Evolutionary conservation across 345 rosid genomes (phyloP).

Genomic region (Populus alba): DNA sequence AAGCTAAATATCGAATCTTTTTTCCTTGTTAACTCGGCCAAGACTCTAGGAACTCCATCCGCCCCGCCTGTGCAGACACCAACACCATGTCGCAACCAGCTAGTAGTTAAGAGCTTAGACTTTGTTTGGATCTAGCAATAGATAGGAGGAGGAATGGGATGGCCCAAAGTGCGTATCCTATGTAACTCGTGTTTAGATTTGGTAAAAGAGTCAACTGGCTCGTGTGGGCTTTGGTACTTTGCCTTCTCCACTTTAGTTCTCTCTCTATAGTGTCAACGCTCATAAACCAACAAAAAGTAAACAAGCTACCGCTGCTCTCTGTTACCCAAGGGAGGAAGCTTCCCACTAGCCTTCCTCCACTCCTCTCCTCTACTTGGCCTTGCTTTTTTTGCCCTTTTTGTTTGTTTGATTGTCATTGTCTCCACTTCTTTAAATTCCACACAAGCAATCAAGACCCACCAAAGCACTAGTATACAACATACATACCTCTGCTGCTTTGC

Average conservation of each 20-base stretch:
- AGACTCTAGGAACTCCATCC: too few relatives aligned
- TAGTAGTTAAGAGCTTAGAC: background rate
- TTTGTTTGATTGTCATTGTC: conserved; percentile 13
- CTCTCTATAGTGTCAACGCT: conserved; percentile 59
- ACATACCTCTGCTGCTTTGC: background rate
- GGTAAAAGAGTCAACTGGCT: conserved; percentile 16
- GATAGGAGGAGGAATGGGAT: too few relatives aligned
- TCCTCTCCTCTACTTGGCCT: background rate
- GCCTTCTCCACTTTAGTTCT: background rate
- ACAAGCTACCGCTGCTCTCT: background rate
- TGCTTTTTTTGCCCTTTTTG: conserved; percentile 8
- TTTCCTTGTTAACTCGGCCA: too few relatives aligned
- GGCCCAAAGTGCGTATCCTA: conserved; percentile 9
- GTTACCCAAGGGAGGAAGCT: conserved; percentile 43
- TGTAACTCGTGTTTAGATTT: background rate
- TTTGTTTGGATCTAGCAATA: conserved; percentile 16
- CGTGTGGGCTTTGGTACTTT: conserved; percentile 1
- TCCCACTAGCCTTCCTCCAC: conserved; percentile 51
- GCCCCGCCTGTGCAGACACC: too few relatives aligned
- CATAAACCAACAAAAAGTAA: conserved; percentile 27
- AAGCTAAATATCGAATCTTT: too few relatives aligned
- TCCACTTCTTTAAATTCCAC: conserved; percentile 7
- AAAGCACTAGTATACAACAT: background rate
- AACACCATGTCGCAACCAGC: too few relatives aligned
- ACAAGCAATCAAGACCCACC: background rate